Percentiles rank a stretch among this genome's conserved stretches.
Evolutionary conservation across 441 rosid genomes (phyloP).

Genomic region (Populus tomentosa): DNA sequence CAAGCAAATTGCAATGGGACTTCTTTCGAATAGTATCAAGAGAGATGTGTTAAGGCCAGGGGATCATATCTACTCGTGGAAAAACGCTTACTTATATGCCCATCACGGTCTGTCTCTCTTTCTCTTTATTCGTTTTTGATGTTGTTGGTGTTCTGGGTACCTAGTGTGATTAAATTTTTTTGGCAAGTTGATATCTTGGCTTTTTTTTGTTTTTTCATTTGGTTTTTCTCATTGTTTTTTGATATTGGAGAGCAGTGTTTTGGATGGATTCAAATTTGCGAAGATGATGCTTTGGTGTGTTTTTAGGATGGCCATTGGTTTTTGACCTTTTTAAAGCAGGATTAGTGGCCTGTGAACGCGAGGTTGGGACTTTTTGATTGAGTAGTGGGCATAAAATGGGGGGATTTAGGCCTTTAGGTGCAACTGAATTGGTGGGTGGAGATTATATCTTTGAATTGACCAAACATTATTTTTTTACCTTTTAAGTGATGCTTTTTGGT

Average conservation of each 20-base stretch:
- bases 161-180: neutral
- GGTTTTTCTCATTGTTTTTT: neutral
- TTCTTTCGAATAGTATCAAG: conserved; percentile 41
- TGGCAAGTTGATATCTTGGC: neutral
- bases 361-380: neutral
- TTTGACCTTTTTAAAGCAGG: neutral
- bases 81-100: conserved; percentile 43
- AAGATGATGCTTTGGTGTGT: neutral
- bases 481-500: too few relatives aligned
- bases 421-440: neutral
- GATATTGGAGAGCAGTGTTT: neutral
- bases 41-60: conserved; percentile 47
- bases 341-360: neutral
- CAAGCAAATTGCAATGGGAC: conserved; percentile 31
- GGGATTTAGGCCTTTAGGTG: neutral
- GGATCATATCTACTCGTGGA: conserved; percentile 68
- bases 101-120: conserved; percentile 47
- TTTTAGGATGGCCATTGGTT: neutral
- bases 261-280: neutral
- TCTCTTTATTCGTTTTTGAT: neutral
- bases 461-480: too few relatives aligned
- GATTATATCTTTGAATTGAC: neutral
- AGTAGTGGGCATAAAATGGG: neutral
- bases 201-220: neutral
- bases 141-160: neutral